Evolutionary conservation across 352 stramenopile genomes (phyloP).

Genomic region (Peronosclerospora sorghi): DNA sequence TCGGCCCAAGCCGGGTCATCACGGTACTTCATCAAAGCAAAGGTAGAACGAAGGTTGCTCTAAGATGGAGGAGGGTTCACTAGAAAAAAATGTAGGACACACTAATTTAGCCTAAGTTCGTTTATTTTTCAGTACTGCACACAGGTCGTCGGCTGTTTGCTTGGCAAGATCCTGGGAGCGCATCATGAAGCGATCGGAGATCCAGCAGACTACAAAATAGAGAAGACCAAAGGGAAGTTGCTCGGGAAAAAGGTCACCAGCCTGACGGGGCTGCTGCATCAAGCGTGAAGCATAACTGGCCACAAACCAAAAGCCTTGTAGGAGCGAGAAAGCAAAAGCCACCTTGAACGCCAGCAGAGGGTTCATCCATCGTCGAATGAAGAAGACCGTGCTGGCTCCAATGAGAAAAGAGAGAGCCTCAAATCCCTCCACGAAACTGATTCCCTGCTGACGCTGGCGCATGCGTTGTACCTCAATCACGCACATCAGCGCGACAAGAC

Average conservation of each 20-base stretch:
- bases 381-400: constrained; percentile 39
- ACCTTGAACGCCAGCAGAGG: constrained; percentile 68
- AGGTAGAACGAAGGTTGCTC: neutral
- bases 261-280: constrained; percentile 29
- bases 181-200: constrained; percentile 75
- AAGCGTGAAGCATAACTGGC: constrained; percentile 37
- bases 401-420: constrained; percentile 54
- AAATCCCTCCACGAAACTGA: constrained; percentile 51
- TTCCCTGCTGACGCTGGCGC: constrained; percentile 26
- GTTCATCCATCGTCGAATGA: constrained; percentile 49
- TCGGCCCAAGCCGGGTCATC: constrained; percentile 68
- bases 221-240: constrained; percentile 62
- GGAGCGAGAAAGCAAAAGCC: constrained; percentile 58
- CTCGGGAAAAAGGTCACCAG: constrained; percentile 44
- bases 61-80: too few species aligned
- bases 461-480: constrained; percentile 51
- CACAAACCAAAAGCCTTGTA: constrained; percentile 61
- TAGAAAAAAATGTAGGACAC: too few species aligned
- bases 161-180: constrained; percentile 49
- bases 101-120: constrained; percentile 3
- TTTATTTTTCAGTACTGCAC: constrained; percentile 35
- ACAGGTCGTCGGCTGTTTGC: constrained; percentile 48
- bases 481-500: constrained; percentile 56
- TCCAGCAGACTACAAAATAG: constrained; percentile 71
- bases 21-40: constrained; percentile 57